phyloP scores from a whole-genome alignment of 2,329 filamentous ascomycete genomes.

The Sphaerulina populicola region DNA sequence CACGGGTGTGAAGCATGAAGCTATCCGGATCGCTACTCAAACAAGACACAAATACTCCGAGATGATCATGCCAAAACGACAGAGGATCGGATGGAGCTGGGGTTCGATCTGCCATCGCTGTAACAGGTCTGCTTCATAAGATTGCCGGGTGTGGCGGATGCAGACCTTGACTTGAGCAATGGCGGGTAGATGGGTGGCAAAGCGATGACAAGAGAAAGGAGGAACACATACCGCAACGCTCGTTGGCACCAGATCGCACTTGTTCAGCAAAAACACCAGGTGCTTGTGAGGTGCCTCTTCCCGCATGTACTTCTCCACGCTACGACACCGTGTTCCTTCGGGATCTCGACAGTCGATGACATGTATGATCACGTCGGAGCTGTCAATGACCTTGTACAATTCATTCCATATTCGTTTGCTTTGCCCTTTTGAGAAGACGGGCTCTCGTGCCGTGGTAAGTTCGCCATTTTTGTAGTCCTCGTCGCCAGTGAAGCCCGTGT shows the following conservation, averaged over 20 bases:
- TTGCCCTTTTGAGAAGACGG: constrained; percentile 90
- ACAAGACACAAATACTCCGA: constrained; percentile 66
- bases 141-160: constrained; percentile 51
- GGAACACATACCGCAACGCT: constrained; percentile 77
- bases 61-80: constrained; percentile 84
- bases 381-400: constrained; percentile 83
- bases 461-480: constrained; percentile 29
- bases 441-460: constrained; percentile 44
- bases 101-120: constrained; percentile 92
- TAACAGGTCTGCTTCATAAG: constrained; percentile 90
- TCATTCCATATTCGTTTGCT: constrained; percentile 97
- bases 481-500: constrained; percentile 13
- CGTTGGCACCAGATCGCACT: constrained; percentile 87
- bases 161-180: constrained; percentile 85
- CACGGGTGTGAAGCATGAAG: constrained; percentile 52
- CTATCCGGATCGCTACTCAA: constrained; percentile 93
- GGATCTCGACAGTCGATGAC: constrained; percentile 85
- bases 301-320: constrained; percentile 84
- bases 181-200: constrained; percentile 38
- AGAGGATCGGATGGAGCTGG: constrained; percentile 57
- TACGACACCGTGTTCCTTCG: constrained; percentile 78
- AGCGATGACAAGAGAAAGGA: constrained; percentile 31
- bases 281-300: constrained; percentile 96
- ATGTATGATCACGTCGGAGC: constrained; percentile 92
- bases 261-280: constrained; percentile 80